These are phyloP conservation scores for Bocquillonia castaneifolia DNA, from an alignment of 441 rosid genomes.

Conservation along the genomic window DNA sequence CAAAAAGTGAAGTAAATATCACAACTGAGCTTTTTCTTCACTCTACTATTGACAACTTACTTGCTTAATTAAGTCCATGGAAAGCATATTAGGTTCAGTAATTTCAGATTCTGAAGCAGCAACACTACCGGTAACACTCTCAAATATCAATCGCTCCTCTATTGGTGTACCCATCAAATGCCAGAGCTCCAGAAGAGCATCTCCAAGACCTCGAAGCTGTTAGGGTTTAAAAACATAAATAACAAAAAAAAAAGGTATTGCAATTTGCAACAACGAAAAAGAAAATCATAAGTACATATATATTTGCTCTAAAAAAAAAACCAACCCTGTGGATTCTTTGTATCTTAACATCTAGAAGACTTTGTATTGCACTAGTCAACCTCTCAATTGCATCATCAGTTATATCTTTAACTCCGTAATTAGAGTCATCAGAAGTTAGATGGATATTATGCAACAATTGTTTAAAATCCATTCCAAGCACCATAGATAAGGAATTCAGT, in stretches of 20 bases:
- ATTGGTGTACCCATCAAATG: conserved; percentile 65
- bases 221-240: conserved; percentile 13
- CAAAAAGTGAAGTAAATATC: background rate
- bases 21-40: background rate
- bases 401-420: conserved; percentile 40
- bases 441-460: conserved; percentile 41
- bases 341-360: conserved; percentile 49
- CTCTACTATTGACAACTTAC: conserved; percentile 36
- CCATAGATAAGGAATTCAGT: conserved; percentile 46
- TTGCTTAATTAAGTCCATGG: conserved; percentile 44
- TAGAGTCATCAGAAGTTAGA: conserved; percentile 39
- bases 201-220: conserved; percentile 78
- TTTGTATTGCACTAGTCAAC: conserved; percentile 43
- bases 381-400: conserved; percentile 47
- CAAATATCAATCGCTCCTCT: conserved; percentile 67
- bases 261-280: no score
- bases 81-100: conserved; percentile 56
- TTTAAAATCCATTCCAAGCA: conserved; percentile 63
- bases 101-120: conserved; percentile 65
- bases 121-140: conserved; percentile 49
- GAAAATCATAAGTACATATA: no score
- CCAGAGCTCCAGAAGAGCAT: conserved; percentile 72
- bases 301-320: background rate
- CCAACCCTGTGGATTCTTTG: conserved; percentile 64
- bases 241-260: background rate